A percentile compares a stretch with the other conserved stretches of the same genome.
phyloP scores from a whole-genome alignment of 2,329 filamentous ascomycete species.

The Aspergillus sp. region DNA sequence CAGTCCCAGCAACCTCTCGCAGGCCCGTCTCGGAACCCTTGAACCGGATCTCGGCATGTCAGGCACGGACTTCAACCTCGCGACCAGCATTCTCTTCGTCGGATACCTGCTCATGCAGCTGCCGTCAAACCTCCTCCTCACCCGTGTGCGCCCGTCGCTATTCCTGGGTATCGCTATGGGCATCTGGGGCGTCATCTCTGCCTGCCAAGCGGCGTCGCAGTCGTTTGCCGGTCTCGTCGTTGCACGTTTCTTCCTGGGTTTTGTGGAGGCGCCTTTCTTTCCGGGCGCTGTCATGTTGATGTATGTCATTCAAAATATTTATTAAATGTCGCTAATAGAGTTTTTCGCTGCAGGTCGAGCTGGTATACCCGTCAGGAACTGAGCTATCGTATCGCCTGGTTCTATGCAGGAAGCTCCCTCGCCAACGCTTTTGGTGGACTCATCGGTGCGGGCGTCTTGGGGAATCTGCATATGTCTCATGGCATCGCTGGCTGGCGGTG shows the following conservation, averaged over 20 bases:
- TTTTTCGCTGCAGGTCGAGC: constrained; percentile 47
- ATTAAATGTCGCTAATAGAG: not conserved
- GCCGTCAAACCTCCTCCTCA: constrained; percentile 60
- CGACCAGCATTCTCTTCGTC: constrained; percentile 57
- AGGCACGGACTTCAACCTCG: constrained; percentile 59
- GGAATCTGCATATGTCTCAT: constrained; percentile 30
- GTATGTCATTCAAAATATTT: not conserved
- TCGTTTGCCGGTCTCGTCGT: constrained; percentile 44
- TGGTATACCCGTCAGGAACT: constrained; percentile 66
- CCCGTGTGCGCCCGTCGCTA: constrained; percentile 53
- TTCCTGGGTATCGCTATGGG: constrained; percentile 50
- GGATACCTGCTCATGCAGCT: constrained; percentile 63
- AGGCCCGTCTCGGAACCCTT: constrained; percentile 55
- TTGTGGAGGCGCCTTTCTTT: constrained; percentile 51
- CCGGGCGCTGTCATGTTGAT: constrained; percentile 65
- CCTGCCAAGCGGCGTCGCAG: constrained; percentile 36
- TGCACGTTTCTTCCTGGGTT: constrained; percentile 43
- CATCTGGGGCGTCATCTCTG: constrained; percentile 36
- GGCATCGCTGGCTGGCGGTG: constrained; percentile 36
- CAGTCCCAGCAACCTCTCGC: constrained; percentile 57
- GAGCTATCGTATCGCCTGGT: constrained; percentile 48
- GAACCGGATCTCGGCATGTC: constrained; percentile 55
- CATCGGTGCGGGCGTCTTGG: constrained; percentile 51
- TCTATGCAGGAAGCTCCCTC: constrained; percentile 50
- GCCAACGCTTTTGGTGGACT: constrained; percentile 55